Evolutionary conservation across 495 filamentous ascomycete species (phyloP).

Genomic region (Bombardia bombarda): DNA sequence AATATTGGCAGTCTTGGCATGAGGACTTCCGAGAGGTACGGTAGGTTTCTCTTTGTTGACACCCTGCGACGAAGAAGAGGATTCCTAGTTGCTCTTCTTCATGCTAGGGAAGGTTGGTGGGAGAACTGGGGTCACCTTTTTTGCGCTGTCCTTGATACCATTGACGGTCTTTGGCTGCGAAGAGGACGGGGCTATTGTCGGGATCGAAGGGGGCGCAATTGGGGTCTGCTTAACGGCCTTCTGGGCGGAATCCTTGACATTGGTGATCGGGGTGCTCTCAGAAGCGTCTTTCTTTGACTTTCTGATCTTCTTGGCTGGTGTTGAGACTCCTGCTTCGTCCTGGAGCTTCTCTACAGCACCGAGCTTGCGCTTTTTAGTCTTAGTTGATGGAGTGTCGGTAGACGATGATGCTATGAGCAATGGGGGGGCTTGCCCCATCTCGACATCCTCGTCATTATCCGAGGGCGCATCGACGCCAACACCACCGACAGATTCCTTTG

Average conservation of each 20-base stretch:
- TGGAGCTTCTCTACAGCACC: slow-evolving; percentile 29
- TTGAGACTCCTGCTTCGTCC: slow-evolving; percentile 5
- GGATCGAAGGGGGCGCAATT: slow-evolving; percentile 19
- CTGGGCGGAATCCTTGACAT: not conserved
- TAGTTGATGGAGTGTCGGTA: slow-evolving; percentile 14
- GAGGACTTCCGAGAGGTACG: not conserved
- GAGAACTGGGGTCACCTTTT: slow-evolving; percentile 32
- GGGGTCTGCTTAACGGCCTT: slow-evolving; percentile 19
- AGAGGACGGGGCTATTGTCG: not conserved
- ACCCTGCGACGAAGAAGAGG: slow-evolving; percentile 7
- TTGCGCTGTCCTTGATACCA: slow-evolving; percentile 3
- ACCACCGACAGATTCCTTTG: slow-evolving; percentile 8
- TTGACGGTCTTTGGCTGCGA: slow-evolving; percentile 6
- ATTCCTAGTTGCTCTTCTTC: slow-evolving; percentile 27
- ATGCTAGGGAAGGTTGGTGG: slow-evolving; percentile 22
- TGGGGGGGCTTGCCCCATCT: slow-evolving; percentile 19
- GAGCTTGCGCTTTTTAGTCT: slow-evolving; percentile 38
- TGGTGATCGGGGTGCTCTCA: not conserved
- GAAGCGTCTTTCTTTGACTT: slow-evolving; percentile 17
- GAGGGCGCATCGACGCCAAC: slow-evolving; percentile 16
- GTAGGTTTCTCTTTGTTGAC: not conserved
- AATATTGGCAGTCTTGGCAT: not conserved
- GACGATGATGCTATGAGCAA: not conserved
- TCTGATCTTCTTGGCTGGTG: slow-evolving; percentile 21
- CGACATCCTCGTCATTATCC: slow-evolving; percentile 22